A percentile compares a stretch with the other conserved stretches of the same genome.
Conservation (phyloP, 306 rosid species). For the Hippophae gyantsensis region DNA sequence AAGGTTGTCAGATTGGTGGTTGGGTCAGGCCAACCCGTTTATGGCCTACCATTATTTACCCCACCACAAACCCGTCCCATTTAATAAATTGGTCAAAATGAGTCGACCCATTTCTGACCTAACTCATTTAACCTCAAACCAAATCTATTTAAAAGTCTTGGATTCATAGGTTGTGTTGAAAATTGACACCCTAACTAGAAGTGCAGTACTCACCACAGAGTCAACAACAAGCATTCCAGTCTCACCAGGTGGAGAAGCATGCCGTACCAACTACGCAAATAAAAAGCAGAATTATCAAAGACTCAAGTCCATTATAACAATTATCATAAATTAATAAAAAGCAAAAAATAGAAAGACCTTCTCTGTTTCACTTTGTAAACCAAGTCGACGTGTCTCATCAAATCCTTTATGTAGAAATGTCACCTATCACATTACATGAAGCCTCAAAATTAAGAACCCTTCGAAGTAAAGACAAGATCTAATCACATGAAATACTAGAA, state of each 20-base stretch:
- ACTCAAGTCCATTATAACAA: neutral
- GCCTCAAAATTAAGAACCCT: constrained; percentile 1
- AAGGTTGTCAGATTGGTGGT: neutral
- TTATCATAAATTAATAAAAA: constrained; percentile 2
- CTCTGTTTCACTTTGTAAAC: constrained; percentile 79
- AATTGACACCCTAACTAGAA: too few relatives aligned
- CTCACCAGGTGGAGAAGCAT: constrained; percentile 68
- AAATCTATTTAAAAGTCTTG: too few relatives aligned
- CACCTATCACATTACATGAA: constrained; percentile 32
- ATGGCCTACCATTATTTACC: too few relatives aligned
- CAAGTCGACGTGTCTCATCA: constrained; percentile 94
- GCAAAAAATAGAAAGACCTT: constrained; percentile 45
- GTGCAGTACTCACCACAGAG: constrained; percentile 54
- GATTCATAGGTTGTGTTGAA: too few relatives aligned
- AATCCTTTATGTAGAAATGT: constrained; percentile 93
- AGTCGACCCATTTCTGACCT: too few relatives aligned
- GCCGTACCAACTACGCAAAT: constrained; percentile 61
- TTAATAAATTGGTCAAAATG: too few relatives aligned
- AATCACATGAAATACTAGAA: neutral
- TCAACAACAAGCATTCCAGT: constrained; percentile 99
- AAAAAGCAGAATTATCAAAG: constrained; percentile 17
- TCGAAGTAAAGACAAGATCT: neutral
- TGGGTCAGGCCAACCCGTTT: too few relatives aligned
- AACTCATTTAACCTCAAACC: too few relatives aligned
- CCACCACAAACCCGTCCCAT: too few relatives aligned